Conservation (phyloP, 345 rosid genomes). For the Eucalyptus cloeziana region DNA sequence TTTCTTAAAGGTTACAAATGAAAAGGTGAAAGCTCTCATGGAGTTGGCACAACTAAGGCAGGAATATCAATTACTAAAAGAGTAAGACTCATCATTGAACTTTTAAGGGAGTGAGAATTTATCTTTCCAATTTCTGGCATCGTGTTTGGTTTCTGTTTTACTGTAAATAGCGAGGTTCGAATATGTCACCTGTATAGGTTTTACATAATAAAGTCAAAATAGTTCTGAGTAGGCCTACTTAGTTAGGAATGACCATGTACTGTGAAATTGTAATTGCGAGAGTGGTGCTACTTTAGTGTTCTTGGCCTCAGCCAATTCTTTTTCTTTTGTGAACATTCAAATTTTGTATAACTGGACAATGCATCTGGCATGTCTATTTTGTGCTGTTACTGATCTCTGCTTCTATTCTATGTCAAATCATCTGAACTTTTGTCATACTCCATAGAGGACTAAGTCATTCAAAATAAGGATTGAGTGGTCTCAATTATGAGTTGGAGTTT, state of each 20-base stretch:
- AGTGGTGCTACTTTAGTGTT: neutral
- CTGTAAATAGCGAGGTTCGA: neutral
- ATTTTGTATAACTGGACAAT: neutral
- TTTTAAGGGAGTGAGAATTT: neutral
- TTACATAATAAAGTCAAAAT: neutral
- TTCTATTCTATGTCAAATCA: neutral
- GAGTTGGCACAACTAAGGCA: conserved; percentile 79
- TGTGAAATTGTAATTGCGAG: neutral
- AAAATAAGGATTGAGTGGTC: neutral
- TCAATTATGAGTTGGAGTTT: neutral
- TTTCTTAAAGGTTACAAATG: conserved; percentile 66
- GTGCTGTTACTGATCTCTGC: neutral
- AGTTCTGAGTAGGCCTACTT: neutral
- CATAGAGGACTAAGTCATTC: neutral
- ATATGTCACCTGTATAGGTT: neutral
- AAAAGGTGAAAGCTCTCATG: conserved; percentile 92
- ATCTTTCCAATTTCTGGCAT: neutral
- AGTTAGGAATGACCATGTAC: neutral
- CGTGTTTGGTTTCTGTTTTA: neutral
- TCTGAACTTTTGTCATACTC: neutral
- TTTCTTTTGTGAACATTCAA: neutral
- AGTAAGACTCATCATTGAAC: conserved; percentile 27
- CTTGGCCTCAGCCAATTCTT: neutral
- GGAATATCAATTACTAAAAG: conserved; percentile 51
- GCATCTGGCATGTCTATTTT: neutral